A percentile compares a stretch with the other conserved stretches of the same genome.
These are phyloP conservation scores for Zizania latifolia DNA, from an alignment of 176 grass and related monocot genomes.

Conservation along the genomic window DNA sequence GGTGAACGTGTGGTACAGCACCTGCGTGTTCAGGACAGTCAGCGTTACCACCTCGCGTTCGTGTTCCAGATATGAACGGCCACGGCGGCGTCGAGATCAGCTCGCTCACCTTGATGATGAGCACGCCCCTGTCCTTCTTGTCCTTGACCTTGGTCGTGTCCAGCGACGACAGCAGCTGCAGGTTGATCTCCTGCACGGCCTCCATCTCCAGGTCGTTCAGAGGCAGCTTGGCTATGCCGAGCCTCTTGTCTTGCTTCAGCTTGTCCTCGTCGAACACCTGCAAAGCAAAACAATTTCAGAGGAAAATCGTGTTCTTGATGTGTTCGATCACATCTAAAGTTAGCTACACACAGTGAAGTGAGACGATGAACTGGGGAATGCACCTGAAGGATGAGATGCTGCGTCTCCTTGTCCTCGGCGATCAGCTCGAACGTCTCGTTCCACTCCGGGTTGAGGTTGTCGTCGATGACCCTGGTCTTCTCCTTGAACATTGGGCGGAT, in stretches of 20 bases:
- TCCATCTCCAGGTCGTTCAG: conserved; percentile 56
- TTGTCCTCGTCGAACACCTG: conserved; percentile 96
- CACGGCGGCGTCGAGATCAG: not conserved
- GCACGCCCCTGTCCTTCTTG: conserved; percentile 84
- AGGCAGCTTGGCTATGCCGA: conserved; percentile 73
- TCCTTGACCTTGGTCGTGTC: conserved; percentile 98
- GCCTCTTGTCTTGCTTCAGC: conserved; percentile 86
- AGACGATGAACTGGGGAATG: not conserved
- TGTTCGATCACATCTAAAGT: not conserved
- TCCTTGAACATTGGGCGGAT: conserved; percentile 92
- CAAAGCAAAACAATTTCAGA: not conserved
- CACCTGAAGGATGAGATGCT: conserved; percentile 70
- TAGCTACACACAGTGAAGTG: not conserved
- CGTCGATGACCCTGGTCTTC: conserved; percentile 78
- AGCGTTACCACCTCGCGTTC: not conserved
- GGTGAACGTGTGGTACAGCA: conserved; percentile 66
- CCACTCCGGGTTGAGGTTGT: conserved; percentile 90
- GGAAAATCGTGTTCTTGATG: not conserved
- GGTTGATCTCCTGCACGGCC: conserved; percentile 56
- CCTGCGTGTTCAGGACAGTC: conserved; percentile 27
- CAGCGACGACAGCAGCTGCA: conserved; percentile 81
- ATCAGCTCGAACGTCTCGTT: conserved; percentile 80
- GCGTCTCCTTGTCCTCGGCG: conserved; percentile 92
- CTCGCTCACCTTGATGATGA: conserved; percentile 62
- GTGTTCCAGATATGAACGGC: not conserved